These are phyloP conservation scores for Cardamine resedifolia DNA, from an alignment of 345 rosid genomes.

Conservation along the genomic window DNA sequence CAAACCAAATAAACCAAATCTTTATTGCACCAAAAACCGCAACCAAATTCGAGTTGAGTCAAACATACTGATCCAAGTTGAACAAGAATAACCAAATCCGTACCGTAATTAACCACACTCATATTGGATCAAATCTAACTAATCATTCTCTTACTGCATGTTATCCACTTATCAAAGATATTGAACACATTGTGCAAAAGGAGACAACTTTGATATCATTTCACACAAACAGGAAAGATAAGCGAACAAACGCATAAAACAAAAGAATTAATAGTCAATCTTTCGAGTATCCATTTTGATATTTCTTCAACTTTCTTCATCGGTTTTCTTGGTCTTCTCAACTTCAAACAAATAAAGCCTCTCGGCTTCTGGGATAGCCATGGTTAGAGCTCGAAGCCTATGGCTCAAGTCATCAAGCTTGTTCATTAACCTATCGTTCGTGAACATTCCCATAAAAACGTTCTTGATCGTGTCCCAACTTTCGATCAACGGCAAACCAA, in stretches of 20 bases:
- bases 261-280: neutral
- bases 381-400: slow-evolving; percentile 51
- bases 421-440: slow-evolving; percentile 65
- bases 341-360: slow-evolving; percentile 53
- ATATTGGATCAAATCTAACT: neutral
- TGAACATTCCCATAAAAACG: slow-evolving; percentile 70
- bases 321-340: slow-evolving; percentile 47
- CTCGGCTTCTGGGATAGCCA: slow-evolving; percentile 74
- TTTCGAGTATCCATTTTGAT: neutral
- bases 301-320: slow-evolving; percentile 26
- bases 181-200: neutral
- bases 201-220: neutral
- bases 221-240: slow-evolving; percentile 12
- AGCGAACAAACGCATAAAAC: slow-evolving; percentile 6
- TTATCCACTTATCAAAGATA: neutral
- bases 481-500: slow-evolving; percentile 67
- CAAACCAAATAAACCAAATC: neutral
- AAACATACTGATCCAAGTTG: neutral
- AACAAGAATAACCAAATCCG: neutral
- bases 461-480: slow-evolving; percentile 73
- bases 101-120: neutral
- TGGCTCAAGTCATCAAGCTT: slow-evolving; percentile 60
- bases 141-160: neutral
- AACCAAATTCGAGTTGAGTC: neutral
- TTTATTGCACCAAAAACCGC: neutral